Evolutionary conservation across 208 protist species (phyloP), one percentile per base, ranked within the genome.

Genomic region (Leishmania guyanensis): DNA sequence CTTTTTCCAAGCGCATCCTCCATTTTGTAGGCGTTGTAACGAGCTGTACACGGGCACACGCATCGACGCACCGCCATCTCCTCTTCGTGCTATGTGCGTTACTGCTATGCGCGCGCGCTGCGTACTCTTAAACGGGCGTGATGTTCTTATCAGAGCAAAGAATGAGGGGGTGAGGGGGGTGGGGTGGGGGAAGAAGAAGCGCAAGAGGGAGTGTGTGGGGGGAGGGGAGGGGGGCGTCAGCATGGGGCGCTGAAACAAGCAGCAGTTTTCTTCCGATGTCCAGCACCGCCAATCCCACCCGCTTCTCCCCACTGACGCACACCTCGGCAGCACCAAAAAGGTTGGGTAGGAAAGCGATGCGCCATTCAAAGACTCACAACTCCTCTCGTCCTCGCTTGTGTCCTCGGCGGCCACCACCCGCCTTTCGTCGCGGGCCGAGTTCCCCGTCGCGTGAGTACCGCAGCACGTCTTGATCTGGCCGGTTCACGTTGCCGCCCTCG

Each of bases 371-470:
- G 2, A 17, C 74, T 68, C 16, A 77, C 16, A 62, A 36, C 22
- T 75, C 78, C 39, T 80, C 71, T 53, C 80, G 71, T 22, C 69
- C 69, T 29, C 79, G 78, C 72, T 86, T 89, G 29, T 56, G 69
- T n/a, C 79, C 72, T 33, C 76, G 10, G n/a, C 74, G 58, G 5
- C 79, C 71, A 36, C 62, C 68, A 50, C 79, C 62, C 0, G 66
- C 70, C 29, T 81, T 78, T n/a, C 81, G 70, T 5, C 78, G 74
- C 56, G 93, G 91, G 0, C 91, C 91, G 1, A 97, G 79, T n/a
- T 95, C 91, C 83, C 86, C 92, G 74, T 97, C 91, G 29, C 90
- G 71, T 17, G 92, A 90, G 83, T 95, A 94, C 5, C 85, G 85
- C 75, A 97, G 58, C 78, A 95, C 83, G 0, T 84, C 84, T 16